Percentiles rank a stretch among this genome's conserved stretches.
These are phyloP conservation scores for Myxozyma kluyveri DNA, from an alignment of 805 yeast species.

Conservation along the genomic window DNA sequence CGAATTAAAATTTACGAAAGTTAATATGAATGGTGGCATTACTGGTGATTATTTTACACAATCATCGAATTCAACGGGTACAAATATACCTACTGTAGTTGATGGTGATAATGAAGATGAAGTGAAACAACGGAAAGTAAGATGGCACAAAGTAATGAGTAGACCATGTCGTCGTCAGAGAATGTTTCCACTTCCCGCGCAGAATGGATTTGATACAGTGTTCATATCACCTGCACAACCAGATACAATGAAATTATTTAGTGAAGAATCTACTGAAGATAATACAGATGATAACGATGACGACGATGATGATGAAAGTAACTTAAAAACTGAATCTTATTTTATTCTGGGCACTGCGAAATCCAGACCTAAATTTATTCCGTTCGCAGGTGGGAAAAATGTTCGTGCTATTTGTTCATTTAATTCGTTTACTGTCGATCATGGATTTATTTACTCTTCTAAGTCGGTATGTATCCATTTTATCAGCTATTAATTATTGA, in stretches of 20 bases:
- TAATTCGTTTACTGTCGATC: conserved; percentile 38
- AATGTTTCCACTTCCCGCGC: conserved; percentile 51
- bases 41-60: not conserved
- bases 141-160: no score
- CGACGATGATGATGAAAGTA: not conserved
- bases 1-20: not conserved
- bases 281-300: not conserved
- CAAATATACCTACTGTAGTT: no score
- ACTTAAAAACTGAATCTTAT: conserved; percentile 49
- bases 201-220: conserved; percentile 10
- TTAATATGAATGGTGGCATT: not conserved
- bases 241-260: conserved; percentile 46
- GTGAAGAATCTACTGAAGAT: not conserved
- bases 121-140: no score
- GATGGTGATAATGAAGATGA: no score
- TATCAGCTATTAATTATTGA: not conserved
- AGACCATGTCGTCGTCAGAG: conserved; percentile 1
- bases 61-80: no score
- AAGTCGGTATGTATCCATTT: conserved; percentile 15
- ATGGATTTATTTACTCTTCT: conserved; percentile 70
- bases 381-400: conserved; percentile 56
- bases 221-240: conserved; percentile 3
- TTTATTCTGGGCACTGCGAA: conserved; percentile 62
- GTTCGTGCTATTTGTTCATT: conserved; percentile 50
- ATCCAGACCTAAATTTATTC: conserved; percentile 62